A percentile compares a stretch with the other conserved stretches of the same genome.
Evolutionary conservation across 129 eudicot genomes (phyloP).

Genomic region (Gnaphalium uliginosum): DNA sequence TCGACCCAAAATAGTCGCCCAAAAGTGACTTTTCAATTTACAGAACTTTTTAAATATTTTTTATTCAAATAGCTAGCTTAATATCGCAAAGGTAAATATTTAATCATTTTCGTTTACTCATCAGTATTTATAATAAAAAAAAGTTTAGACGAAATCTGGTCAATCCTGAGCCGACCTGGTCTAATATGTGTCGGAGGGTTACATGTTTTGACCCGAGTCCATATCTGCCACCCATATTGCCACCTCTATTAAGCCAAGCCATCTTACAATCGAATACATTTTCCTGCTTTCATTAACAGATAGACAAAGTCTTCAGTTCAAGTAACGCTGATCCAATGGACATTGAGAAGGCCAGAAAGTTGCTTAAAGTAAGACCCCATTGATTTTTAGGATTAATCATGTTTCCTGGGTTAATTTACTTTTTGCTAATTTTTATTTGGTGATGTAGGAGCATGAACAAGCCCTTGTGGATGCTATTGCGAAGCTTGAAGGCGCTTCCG

Average conservation of each 20-base stretch:
- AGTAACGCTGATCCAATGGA: conserved; percentile 63
- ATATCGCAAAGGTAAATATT: background rate
- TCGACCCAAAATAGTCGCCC: background rate
- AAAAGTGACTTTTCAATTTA: background rate
- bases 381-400: background rate
- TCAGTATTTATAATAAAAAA: too few relatives aligned
- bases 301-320: conserved; percentile 69
- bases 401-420: background rate
- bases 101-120: too few relatives aligned
- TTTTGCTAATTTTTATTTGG: conserved; percentile 10
- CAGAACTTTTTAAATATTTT: background rate
- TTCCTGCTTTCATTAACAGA: conserved; percentile 39
- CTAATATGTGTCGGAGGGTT: background rate
- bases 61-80: background rate
- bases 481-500: conserved; percentile 73
- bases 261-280: background rate
- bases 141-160: background rate
- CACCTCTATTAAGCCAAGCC: background rate
- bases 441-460: conserved; percentile 78
- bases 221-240: background rate
- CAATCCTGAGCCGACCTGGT: background rate
- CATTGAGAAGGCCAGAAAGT: conserved; percentile 69
- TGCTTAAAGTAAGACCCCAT: conserved; percentile 42
- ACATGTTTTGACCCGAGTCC: background rate
- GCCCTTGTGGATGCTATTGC: conserved; percentile 77